phyloP scores from a whole-genome alignment of 1,139 yeast genomes.

The Geotrichum carabidarum region DNA sequence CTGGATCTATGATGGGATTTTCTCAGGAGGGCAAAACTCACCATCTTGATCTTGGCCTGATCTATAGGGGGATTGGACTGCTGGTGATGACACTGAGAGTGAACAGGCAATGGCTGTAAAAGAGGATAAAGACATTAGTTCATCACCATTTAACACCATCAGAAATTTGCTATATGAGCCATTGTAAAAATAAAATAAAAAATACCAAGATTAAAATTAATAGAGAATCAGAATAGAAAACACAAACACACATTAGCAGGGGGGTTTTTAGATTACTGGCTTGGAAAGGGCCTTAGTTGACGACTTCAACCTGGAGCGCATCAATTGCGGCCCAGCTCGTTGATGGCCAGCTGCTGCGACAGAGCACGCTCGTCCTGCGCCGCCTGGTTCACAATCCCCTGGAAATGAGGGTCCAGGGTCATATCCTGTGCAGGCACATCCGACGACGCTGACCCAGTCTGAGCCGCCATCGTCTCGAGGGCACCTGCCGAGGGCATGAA shows the following conservation, averaged over 20 bases:
- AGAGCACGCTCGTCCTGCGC: not conserved
- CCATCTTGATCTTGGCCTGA: too few species aligned
- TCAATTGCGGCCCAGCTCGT: not conserved
- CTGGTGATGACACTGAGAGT: too few species aligned
- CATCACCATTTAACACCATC: not conserved
- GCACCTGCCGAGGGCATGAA: slow-evolving; percentile 59
- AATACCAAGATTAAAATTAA: not conserved
- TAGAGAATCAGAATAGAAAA: not conserved
- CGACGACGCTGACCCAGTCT: not conserved
- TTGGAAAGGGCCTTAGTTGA: not conserved
- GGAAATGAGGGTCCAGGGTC: slow-evolving; percentile 4
- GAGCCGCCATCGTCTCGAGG: slow-evolving; percentile 35
- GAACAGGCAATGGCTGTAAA: too few species aligned
- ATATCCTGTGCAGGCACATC: not conserved
- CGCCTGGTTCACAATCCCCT: slow-evolving; percentile 6
- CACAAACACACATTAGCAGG: not conserved
- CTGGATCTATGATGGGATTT: too few species aligned
- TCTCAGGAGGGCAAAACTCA: too few species aligned
- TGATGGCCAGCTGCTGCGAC: not conserved
- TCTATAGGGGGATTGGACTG: too few species aligned
- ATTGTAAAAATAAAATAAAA: not conserved
- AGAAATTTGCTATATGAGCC: not conserved
- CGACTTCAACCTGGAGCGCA: not conserved
- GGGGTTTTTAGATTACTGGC: not conserved
- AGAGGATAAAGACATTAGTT: not conserved